These are phyloP conservation scores for Filobasidium floriforme DNA, from an alignment of 768 basidiomycete genomes.

Conservation along the genomic window DNA sequence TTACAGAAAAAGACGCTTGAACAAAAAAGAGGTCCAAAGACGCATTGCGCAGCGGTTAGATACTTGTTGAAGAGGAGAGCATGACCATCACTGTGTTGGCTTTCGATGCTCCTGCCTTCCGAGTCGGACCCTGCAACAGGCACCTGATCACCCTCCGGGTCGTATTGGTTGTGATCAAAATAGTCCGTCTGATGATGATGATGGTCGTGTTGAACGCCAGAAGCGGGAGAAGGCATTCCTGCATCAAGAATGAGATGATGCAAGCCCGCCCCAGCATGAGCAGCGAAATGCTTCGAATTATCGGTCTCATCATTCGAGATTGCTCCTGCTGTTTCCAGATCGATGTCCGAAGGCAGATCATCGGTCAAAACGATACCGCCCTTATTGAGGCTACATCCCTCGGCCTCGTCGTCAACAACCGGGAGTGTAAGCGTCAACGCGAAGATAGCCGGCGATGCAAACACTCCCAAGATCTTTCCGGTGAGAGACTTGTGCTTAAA, in stretches of 20 bases:
- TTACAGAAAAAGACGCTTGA: conserved; percentile 67
- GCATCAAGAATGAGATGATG: conserved; percentile 40
- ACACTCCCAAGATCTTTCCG: conserved; percentile 64
- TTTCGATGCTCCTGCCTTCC: too few relatives aligned
- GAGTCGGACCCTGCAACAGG: too few relatives aligned
- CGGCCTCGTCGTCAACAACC: conserved; percentile 68
- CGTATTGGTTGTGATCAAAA: background rate
- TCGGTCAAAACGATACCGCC: conserved; percentile 48
- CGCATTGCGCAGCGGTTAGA: conserved; percentile 76
- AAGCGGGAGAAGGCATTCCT: conserved; percentile 16
- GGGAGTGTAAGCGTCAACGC: conserved; percentile 79
- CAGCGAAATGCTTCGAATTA: conserved; percentile 25
- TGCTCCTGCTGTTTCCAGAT: conserved; percentile 32
- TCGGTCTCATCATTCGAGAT: conserved; percentile 25
- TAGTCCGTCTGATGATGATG: background rate
- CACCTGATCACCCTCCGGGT: background rate
- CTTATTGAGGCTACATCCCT: conserved; percentile 25
- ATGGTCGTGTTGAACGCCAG: background rate
- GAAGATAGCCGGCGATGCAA: conserved; percentile 81
- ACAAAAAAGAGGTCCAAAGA: conserved; percentile 72
- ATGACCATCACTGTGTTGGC: conserved; percentile 26
- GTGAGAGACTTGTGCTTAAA: conserved; percentile 63
- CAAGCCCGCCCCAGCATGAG: conserved; percentile 33
- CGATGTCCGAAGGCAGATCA: conserved; percentile 60
- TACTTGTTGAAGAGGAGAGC: conserved; percentile 51